phyloP scores from a whole-genome alignment of 306 rosid species.

The Malus fusca region DNA sequence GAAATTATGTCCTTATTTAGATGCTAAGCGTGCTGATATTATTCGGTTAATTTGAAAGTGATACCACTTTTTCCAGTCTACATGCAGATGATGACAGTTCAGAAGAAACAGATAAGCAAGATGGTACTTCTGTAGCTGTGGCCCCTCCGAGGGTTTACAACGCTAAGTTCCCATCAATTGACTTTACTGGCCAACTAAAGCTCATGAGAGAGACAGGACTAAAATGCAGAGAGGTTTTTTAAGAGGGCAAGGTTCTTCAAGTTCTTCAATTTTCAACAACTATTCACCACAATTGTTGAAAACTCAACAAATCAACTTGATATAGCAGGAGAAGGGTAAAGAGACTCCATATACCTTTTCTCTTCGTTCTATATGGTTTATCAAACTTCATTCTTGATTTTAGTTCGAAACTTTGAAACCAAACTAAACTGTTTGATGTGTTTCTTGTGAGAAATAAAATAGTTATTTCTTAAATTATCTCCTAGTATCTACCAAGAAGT shows the following conservation, averaged over 20 bases:
- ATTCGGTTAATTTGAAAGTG: slow-evolving; percentile 3
- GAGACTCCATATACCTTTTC: neutral
- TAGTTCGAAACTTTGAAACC: neutral
- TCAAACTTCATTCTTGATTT: neutral
- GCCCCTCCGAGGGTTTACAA: slow-evolving; percentile 12
- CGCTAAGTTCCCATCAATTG: neutral
- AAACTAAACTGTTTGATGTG: neutral
- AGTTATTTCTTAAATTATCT: neutral
- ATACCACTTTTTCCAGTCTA: slow-evolving; percentile 3
- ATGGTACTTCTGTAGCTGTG: slow-evolving; percentile 9
- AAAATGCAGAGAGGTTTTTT: neutral
- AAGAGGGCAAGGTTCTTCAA: neutral
- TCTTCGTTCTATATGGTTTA: neutral
- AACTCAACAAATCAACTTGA: neutral
- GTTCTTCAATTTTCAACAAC: neutral
- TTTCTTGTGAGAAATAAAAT: neutral
- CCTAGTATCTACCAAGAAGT: neutral
- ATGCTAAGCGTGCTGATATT: neutral
- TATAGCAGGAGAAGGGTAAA: neutral
- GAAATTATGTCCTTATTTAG: neutral
- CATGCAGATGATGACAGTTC: slow-evolving; percentile 23
- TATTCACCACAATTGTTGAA: neutral
- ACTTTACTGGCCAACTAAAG: neutral
- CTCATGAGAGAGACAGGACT: neutral
- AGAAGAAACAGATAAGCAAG: slow-evolving; percentile 12